Conservation (phyloP, 1,139 yeast genomes). For the Spencermartinsiella ligniputridi region DNA sequence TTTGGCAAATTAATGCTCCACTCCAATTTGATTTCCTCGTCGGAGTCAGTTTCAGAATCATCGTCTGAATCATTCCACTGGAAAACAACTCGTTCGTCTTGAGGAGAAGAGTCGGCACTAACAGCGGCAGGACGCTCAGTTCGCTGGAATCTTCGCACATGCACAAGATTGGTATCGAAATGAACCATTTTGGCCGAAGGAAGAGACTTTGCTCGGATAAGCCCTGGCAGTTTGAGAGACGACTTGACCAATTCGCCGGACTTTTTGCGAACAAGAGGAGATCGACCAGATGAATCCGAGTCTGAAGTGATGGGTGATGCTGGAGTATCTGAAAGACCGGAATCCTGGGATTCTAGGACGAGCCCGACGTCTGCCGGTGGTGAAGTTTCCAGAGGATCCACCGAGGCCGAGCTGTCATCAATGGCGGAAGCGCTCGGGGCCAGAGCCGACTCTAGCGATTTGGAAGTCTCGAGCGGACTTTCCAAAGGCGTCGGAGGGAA, state of each 20-base stretch:
- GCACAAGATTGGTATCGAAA: conserved; percentile 62
- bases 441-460: background rate
- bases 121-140: conserved; percentile 74
- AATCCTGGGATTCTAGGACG: background rate
- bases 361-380: background rate
- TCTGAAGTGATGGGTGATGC: background rate
- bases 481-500: background rate
- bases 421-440: background rate
- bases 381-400: background rate
- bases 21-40: conserved; percentile 20
- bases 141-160: conserved; percentile 66
- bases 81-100: conserved; percentile 27
- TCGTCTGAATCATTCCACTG: conserved; percentile 33
- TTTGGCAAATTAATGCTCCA: conserved; percentile 54
- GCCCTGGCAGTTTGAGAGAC: conserved; percentile 51
- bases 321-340: background rate
- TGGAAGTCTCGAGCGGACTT: too few relatives aligned
- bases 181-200: conserved; percentile 81
- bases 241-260: conserved; percentile 79
- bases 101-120: conserved; percentile 59
- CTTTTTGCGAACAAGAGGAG: conserved; percentile 56
- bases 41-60: conserved; percentile 29
- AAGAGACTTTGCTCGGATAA: conserved; percentile 55
- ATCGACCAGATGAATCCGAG: conserved; percentile 3
- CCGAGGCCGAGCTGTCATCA: background rate